Conservation (phyloP, 495 filamentous ascomycete species). For the Chlorociboria aeruginascens region DNA sequence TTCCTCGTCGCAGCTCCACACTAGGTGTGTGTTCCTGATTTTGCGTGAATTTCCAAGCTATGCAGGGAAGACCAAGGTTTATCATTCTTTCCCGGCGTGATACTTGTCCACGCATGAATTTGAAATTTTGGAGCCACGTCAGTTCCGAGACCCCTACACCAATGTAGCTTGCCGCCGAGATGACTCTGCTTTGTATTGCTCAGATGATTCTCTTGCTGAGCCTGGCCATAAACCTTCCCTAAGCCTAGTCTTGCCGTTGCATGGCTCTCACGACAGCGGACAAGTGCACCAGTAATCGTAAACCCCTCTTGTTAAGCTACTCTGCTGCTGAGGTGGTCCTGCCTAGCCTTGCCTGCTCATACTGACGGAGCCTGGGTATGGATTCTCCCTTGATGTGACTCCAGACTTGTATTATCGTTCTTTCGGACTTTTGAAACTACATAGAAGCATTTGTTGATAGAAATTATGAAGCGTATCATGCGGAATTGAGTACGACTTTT, state of each 20-base stretch:
- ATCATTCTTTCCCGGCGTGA: too few relatives aligned
- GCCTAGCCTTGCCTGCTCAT: conserved; percentile 4
- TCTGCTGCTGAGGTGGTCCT: neutral
- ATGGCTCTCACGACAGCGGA: conserved; percentile 1
- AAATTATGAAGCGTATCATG: conserved; percentile 1
- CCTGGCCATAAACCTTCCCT: conserved; percentile 2
- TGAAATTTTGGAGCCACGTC: too few relatives aligned
- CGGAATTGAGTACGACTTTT: conserved; percentile 1
- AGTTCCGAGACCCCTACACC: neutral
- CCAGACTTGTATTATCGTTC: neutral
- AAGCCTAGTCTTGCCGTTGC: neutral
- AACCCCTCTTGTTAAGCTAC: neutral
- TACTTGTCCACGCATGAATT: too few relatives aligned
- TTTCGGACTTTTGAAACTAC: conserved; percentile 4
- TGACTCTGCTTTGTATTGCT: conserved; percentile 11
- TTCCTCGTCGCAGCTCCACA: too few relatives aligned
- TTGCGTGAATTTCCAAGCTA: too few relatives aligned
- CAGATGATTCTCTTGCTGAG: conserved; percentile 3
- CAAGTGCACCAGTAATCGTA: neutral
- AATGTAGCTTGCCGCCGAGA: conserved; percentile 5
- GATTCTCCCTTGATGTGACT: conserved; percentile 9
- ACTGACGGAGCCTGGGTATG: conserved; percentile 9
- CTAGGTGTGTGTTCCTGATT: too few relatives aligned
- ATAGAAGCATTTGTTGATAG: conserved; percentile 1
- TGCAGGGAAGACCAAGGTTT: too few relatives aligned